Percentiles rank a stretch among this genome's conserved stretches.
Conservation (phyloP, 768 basidiomycete genomes). For the Suillus brevipes region DNA sequence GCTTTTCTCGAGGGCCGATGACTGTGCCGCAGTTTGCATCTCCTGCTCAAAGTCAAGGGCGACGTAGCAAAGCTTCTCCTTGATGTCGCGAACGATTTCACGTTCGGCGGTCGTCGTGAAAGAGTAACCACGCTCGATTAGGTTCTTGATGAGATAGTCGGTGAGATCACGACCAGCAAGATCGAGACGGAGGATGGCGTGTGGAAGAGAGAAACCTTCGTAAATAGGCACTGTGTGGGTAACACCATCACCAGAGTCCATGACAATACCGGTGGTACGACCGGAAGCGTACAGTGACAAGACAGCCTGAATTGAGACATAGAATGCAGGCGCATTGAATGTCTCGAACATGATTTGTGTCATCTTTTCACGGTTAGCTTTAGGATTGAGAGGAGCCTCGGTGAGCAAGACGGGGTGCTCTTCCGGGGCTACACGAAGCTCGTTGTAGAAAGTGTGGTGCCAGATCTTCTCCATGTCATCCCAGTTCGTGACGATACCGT, state of each 20-base stretch:
- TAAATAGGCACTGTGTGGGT: constrained; percentile 96
- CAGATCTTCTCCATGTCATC: constrained; percentile 99
- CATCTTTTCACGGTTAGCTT: constrained; percentile 73
- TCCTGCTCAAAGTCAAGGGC: constrained; percentile 95
- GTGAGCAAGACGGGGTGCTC: constrained; percentile 74
- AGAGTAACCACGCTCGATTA: constrained; percentile 89
- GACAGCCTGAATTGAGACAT: constrained; percentile 74
- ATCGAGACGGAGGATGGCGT: constrained; percentile 91
- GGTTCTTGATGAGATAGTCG: constrained; percentile 76
- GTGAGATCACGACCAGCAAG: constrained; percentile 93
- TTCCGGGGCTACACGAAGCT: constrained; percentile 75
- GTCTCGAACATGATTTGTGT: constrained; percentile 83
- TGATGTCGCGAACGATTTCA: constrained; percentile 96
- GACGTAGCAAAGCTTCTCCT: constrained; percentile 91
- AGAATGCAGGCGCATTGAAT: constrained; percentile 74
- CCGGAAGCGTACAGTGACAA: constrained; percentile 87
- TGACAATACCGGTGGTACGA: constrained; percentile 91
- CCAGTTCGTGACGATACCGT: constrained; percentile 97
- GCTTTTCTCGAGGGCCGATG: constrained; percentile 87
- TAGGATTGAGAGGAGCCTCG: constrained; percentile 73
- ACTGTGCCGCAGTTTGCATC: constrained; percentile 86
- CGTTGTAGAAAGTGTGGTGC: constrained; percentile 95
- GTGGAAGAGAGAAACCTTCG: constrained; percentile 90
- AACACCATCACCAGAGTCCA: constrained; percentile 96
- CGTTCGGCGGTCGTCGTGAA: constrained; percentile 94